These are phyloP conservation scores for Mycena metata DNA, from an alignment of 768 basidiomycete genomes.

Conservation along the genomic window DNA sequence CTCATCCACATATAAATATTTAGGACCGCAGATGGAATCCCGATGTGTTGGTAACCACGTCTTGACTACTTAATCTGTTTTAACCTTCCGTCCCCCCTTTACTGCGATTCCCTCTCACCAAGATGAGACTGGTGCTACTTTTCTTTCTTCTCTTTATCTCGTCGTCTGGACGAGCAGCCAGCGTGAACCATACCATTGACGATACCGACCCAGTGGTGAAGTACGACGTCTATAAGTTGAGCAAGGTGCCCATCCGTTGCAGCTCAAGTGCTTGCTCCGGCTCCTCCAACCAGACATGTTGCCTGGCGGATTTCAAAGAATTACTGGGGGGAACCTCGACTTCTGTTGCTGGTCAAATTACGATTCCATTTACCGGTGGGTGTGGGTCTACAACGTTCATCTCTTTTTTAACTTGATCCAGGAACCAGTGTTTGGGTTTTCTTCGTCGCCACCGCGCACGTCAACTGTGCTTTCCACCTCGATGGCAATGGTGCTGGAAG, in stretches of 20 bases:
- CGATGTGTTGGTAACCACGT: too few species aligned
- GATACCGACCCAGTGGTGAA: not conserved
- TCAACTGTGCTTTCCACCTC: not conserved
- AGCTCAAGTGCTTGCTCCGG: not conserved
- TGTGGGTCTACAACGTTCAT: not conserved
- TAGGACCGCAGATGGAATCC: too few species aligned
- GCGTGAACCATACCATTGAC: not conserved
- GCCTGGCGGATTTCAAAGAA: not conserved
- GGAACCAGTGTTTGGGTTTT: not conserved
- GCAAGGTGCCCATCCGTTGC: not conserved
- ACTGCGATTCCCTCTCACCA: not conserved
- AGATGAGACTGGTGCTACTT: not conserved
- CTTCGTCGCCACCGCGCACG: not conserved
- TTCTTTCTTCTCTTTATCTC: not conserved
- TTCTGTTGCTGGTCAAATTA: conserved; percentile 6
- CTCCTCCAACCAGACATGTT: not conserved
- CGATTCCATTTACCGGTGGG: not conserved
- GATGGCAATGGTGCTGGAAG: conserved; percentile 6
- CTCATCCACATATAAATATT: too few species aligned
- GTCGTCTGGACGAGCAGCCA: not conserved
- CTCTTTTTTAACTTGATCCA: not conserved
- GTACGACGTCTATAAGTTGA: not conserved
- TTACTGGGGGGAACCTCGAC: not conserved
- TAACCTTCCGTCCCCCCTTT: too few species aligned
- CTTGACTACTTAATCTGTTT: too few species aligned